Evolutionary conservation across 1,139 yeast genomes (phyloP).

Genomic region (Suhomyces terraborum): DNA sequence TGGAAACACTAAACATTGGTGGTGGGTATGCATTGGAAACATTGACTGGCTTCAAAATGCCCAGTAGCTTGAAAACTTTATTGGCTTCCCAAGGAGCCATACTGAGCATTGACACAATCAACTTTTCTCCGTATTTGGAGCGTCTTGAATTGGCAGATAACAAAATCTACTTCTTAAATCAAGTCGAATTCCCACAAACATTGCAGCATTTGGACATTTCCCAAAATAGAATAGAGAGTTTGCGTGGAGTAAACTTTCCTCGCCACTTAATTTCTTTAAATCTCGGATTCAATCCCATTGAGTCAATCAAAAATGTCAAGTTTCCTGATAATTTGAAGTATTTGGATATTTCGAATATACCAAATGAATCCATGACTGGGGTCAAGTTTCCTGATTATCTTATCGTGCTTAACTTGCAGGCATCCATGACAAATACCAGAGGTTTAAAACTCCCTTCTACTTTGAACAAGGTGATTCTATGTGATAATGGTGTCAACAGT

Average conservation of each 20-base stretch:
- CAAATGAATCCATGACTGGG: constrained; percentile 53
- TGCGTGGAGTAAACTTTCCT: constrained; percentile 45
- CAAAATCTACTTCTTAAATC: constrained; percentile 43
- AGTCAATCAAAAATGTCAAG: constrained; percentile 43
- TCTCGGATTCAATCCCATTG: constrained; percentile 46
- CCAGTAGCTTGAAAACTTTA: constrained; percentile 33
- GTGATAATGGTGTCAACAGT: constrained; percentile 49
- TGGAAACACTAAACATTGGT: constrained; percentile 43
- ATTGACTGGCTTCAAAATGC: constrained; percentile 45
- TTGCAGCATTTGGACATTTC: constrained; percentile 40
- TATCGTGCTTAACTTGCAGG: constrained; percentile 41
- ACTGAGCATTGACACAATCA: constrained; percentile 39
- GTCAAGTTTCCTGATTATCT: constrained; percentile 48
- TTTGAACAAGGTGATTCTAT: constrained; percentile 35
- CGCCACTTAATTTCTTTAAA: constrained; percentile 32
- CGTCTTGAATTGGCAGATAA: constrained; percentile 40
- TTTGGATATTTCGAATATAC: constrained; percentile 46
- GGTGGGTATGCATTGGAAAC: constrained; percentile 47
- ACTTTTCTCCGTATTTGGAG: constrained; percentile 38
- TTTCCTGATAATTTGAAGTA: constrained; percentile 42
- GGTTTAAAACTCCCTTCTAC: constrained; percentile 45
- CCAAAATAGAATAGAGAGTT: constrained; percentile 43
- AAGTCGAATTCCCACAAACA: constrained; percentile 41
- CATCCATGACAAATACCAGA: constrained; percentile 50
- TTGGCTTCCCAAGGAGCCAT: constrained; percentile 41